Evolutionary conservation across 164 flowering plant genomes (phyloP).

Genomic region (Protea cynaroides): DNA sequence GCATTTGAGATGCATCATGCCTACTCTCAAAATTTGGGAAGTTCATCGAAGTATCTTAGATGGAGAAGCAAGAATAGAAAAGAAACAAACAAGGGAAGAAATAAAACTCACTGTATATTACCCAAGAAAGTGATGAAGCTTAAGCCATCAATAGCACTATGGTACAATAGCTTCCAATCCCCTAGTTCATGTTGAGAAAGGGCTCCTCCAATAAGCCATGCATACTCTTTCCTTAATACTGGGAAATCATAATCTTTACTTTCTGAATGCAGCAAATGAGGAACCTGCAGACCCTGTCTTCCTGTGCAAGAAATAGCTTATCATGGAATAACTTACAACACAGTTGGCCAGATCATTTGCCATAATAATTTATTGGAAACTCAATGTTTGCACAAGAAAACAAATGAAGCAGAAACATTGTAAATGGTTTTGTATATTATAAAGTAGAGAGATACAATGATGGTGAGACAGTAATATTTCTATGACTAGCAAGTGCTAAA

Average conservation of each 20-base stretch:
- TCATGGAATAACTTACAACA: background rate
- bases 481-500: background rate
- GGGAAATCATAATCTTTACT: slow-evolving; percentile 32
- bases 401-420: background rate
- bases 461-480: background rate
- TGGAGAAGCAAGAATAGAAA: too few relatives aligned
- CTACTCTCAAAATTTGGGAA: too few relatives aligned
- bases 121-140: slow-evolving; percentile 95
- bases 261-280: slow-evolving; percentile 40
- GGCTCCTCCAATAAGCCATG: slow-evolving; percentile 89
- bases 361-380: background rate
- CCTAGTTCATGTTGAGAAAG: slow-evolving; percentile 59
- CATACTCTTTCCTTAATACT: slow-evolving; percentile 64
- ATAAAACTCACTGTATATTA: slow-evolving; percentile 50
- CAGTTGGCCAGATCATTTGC: background rate
- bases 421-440: too few relatives aligned
- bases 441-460: too few relatives aligned
- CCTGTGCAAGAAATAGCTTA: slow-evolving; percentile 28
- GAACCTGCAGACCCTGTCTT: slow-evolving; percentile 59
- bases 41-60: too few relatives aligned
- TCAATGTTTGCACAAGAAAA: background rate
- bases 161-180: slow-evolving; percentile 88
- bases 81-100: background rate
- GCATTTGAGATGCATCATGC: too few relatives aligned
- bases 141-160: slow-evolving; percentile 71